A percentile compares a stretch with the other conserved stretches of the same genome.
These are phyloP conservation scores for Xylaria scruposa DNA, from an alignment of 495 filamentous ascomycete species.

Conservation along the genomic window DNA sequence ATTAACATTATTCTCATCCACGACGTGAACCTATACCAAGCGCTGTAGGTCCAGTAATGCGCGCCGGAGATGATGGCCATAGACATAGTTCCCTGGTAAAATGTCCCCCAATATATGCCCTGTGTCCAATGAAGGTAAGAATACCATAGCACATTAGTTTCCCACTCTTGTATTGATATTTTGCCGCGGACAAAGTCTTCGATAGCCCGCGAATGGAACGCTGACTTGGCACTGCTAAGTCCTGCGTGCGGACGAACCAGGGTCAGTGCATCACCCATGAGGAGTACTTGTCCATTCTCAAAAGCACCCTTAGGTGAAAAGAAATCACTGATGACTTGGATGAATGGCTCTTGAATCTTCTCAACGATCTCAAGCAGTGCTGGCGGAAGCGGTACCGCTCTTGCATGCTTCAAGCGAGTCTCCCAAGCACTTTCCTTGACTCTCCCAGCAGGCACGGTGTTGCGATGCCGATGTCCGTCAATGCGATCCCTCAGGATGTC, in stretches of 20 bases:
- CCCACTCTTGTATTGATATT: constrained; percentile 22
- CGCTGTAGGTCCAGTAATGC: constrained; percentile 19
- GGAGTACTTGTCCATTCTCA: constrained; percentile 34
- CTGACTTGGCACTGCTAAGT: constrained; percentile 35
- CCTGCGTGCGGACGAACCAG: constrained; percentile 38
- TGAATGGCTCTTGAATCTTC: constrained; percentile 37
- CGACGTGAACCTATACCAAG: not conserved
- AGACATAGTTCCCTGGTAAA: constrained; percentile 14
- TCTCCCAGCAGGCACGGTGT: constrained; percentile 33
- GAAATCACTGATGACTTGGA: constrained; percentile 34
- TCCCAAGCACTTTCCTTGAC: constrained; percentile 31
- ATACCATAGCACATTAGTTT: constrained; percentile 22
- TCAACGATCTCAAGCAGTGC: constrained; percentile 38
- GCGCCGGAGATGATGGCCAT: constrained; percentile 14
- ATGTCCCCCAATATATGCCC: constrained; percentile 20
- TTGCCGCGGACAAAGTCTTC: constrained; percentile 21
- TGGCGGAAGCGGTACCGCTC: constrained; percentile 9
- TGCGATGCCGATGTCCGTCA: constrained; percentile 30
- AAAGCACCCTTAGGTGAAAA: constrained; percentile 30
- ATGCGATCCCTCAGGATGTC: constrained; percentile 28
- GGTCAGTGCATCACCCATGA: constrained; percentile 40
- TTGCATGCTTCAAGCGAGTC: constrained; percentile 15
- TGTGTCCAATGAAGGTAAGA: constrained; percentile 13
- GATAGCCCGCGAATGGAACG: constrained; percentile 26
- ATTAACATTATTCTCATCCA: not conserved